A percentile compares a stretch with the other conserved stretches of the same genome.
phyloP scores from a whole-genome alignment of 306 rosid genomes.

The Cicer arietinum region DNA sequence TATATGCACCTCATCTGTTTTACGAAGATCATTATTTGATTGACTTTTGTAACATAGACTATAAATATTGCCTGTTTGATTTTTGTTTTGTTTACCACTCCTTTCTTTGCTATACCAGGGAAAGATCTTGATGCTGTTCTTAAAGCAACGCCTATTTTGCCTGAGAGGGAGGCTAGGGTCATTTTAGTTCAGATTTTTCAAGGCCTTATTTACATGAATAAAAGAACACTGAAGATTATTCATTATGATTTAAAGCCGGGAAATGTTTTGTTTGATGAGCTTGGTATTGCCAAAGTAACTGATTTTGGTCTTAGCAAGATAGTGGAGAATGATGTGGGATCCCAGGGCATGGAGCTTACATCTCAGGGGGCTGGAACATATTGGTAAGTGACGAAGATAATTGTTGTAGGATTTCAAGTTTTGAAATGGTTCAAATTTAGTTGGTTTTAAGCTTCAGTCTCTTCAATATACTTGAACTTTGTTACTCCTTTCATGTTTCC shows the following conservation, averaged over 20 bases:
- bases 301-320: slow-evolving; percentile 99
- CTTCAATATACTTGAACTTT: not conserved
- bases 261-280: slow-evolving; percentile 94
- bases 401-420: slow-evolving; percentile 35
- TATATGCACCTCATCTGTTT: slow-evolving; percentile 43
- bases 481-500: slow-evolving; percentile 27
- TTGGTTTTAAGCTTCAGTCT: slow-evolving; percentile 21
- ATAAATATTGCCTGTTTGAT: slow-evolving; percentile 17
- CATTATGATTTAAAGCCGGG: slow-evolving; percentile 99
- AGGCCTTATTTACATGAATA: slow-evolving; percentile 94
- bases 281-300: slow-evolving; percentile 95
- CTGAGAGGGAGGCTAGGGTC: slow-evolving; percentile 95
- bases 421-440: slow-evolving; percentile 21
- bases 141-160: slow-evolving; percentile 87
- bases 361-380: slow-evolving; percentile 99
- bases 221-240: slow-evolving; percentile 87
- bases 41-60: slow-evolving; percentile 8
- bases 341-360: slow-evolving; percentile 99
- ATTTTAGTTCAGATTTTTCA: slow-evolving; percentile 90
- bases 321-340: slow-evolving; percentile 96
- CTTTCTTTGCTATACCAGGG: slow-evolving; percentile 57
- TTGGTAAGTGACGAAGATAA: slow-evolving; percentile 69
- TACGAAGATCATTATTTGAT: slow-evolving; percentile 37
- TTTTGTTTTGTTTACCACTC: slow-evolving; percentile 21
- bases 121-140: slow-evolving; percentile 98